These are phyloP conservation scores for Lactifluus subvellereus DNA, from an alignment of 768 basidiomycete species.

Conservation along the genomic window DNA sequence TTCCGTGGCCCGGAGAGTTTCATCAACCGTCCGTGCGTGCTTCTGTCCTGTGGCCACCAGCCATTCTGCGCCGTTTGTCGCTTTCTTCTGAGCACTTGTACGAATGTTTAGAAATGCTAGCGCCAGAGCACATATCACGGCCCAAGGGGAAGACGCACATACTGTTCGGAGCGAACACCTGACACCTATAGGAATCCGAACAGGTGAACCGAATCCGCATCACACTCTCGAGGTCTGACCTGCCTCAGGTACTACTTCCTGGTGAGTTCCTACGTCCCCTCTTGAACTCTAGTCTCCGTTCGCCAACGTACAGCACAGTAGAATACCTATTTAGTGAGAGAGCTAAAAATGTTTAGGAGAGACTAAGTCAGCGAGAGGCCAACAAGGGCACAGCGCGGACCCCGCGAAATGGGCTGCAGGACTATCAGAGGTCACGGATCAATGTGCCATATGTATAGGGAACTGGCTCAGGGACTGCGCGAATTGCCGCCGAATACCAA, in stretches of 20 bases:
- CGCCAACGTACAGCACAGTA: too few species aligned
- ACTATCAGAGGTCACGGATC: too few species aligned
- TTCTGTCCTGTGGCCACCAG: neutral
- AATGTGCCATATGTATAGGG: too few species aligned
- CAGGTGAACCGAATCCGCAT: neutral
- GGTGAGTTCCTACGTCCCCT: neutral
- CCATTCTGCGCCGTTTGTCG: neutral
- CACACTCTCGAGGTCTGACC: conserved; percentile 2
- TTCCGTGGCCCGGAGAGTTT: conserved; percentile 51
- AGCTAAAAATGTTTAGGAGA: too few species aligned
- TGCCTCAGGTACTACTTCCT: neutral
- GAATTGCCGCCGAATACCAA: too few species aligned
- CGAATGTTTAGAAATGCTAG: neutral
- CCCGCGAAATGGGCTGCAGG: too few species aligned
- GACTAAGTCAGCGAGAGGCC: too few species aligned
- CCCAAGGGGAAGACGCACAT: neutral
- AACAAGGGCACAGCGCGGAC: too few species aligned
- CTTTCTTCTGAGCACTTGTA: neutral
- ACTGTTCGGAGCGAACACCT: neutral
- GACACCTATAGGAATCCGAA: neutral
- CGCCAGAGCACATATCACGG: neutral
- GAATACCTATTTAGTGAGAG: too few species aligned
- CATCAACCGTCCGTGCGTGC: conserved; percentile 47
- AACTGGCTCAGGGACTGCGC: too few species aligned
- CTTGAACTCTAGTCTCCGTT: neutral